Conservation (phyloP, 495 filamentous ascomycete species). For the Hypoxylon rickii region DNA sequence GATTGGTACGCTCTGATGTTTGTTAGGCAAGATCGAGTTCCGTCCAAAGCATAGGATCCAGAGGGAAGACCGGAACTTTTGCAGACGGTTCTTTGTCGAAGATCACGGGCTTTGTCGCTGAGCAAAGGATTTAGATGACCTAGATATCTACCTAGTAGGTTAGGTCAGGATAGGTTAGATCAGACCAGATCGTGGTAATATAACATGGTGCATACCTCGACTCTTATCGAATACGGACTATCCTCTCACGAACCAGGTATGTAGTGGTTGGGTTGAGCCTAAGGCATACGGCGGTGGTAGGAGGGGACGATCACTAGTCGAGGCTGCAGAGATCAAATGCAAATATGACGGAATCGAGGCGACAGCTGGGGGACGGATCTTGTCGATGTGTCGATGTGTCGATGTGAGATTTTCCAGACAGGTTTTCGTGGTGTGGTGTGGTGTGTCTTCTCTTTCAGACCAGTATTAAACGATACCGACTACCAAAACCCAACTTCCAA, state of each 20-base stretch:
- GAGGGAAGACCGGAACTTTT: conserved; percentile 8
- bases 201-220: conserved; percentile 20
- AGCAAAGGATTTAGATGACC: neutral
- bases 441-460: no score
- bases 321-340: conserved; percentile 17
- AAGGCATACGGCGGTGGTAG: conserved; percentile 7
- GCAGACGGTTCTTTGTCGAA: conserved; percentile 20
- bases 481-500: no score
- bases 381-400: conserved; percentile 2
- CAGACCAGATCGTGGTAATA: conserved; percentile 16
- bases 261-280: conserved; percentile 19
- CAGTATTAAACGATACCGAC: neutral
- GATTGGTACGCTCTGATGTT: conserved; percentile 6
- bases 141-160: no score
- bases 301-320: conserved; percentile 20
- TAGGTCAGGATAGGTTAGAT: neutral
- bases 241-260: no score
- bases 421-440: no score
- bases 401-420: neutral
- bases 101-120: conserved; percentile 27
- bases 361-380: neutral
- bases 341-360: conserved; percentile 30
- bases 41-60: conserved; percentile 11
- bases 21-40: conserved; percentile 5
- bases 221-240: no score